Conservation (phyloP, 257 asterid species). For the Lycium barbarum region DNA sequence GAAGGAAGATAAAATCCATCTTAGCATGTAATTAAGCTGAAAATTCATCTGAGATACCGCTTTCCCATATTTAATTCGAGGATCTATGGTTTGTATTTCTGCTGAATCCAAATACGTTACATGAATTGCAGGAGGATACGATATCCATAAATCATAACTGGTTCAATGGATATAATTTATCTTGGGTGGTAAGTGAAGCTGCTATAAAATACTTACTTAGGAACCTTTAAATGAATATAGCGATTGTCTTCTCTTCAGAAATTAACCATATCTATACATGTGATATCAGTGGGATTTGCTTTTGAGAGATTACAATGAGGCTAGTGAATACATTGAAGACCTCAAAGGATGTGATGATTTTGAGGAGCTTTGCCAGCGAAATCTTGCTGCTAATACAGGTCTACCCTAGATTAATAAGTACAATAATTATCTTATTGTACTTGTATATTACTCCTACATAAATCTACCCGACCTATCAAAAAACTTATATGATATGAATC, state of each 20-base stretch:
- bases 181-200: conserved; percentile 77
- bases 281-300: conserved; percentile 91
- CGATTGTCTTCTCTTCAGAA: neutral
- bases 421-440: conserved; percentile 1
- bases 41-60: neutral
- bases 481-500: neutral
- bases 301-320: conserved; percentile 83
- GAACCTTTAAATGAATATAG: neutral
- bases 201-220: neutral
- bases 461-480: neutral
- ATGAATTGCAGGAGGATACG: conserved; percentile 81
- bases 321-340: conserved; percentile 82
- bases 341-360: conserved; percentile 90
- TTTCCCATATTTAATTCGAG: neutral
- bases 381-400: conserved; percentile 98
- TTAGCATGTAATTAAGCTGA: neutral
- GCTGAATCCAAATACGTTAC: conserved; percentile 30
- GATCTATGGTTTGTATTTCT: neutral
- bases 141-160: conserved; percentile 97
- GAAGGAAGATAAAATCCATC: neutral
- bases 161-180: conserved; percentile 80
- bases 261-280: conserved; percentile 27
- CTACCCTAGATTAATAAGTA: neutral
- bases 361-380: conserved; percentile 91
- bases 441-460: neutral